Percentiles rank a stretch among this genome's conserved stretches.
Evolutionary conservation across 2,329 filamentous ascomycete species (phyloP).

Genomic region (Botrytis cinerea): DNA sequence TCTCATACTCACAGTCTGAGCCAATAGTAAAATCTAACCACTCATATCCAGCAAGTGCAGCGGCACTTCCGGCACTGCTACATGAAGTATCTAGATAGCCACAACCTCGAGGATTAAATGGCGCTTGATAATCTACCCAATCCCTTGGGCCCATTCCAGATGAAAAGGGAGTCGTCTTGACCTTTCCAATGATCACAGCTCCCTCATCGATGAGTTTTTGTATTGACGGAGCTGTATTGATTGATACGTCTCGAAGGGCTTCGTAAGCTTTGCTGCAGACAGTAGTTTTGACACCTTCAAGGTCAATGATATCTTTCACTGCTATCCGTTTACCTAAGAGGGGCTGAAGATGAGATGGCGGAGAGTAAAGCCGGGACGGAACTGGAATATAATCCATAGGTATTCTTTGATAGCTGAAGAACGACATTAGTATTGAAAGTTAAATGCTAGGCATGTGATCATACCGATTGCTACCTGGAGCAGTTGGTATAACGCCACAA

Average conservation of each 20-base stretch:
- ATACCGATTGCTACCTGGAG: not conserved
- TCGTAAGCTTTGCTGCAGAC: slow-evolving; percentile 60
- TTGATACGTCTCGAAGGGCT: slow-evolving; percentile 49
- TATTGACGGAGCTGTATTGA: slow-evolving; percentile 51
- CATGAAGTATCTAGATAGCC: slow-evolving; percentile 49
- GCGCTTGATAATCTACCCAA: slow-evolving; percentile 46
- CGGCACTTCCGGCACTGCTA: slow-evolving; percentile 50
- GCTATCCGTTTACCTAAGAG: slow-evolving; percentile 61
- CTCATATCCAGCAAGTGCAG: slow-evolving; percentile 46
- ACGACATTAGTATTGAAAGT: not conserved
- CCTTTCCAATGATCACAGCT: slow-evolving; percentile 56
- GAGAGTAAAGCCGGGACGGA: slow-evolving; percentile 11
- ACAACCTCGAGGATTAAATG: slow-evolving; percentile 49
- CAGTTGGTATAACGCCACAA: slow-evolving; percentile 5
- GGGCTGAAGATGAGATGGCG: slow-evolving; percentile 40
- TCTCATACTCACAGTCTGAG: slow-evolving; percentile 44
- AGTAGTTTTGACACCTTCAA: slow-evolving; percentile 56
- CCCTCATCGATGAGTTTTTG: slow-evolving; percentile 60
- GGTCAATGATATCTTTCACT: slow-evolving; percentile 63
- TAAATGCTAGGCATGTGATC: not conserved
- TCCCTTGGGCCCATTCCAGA: slow-evolving; percentile 43
- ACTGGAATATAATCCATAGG: not conserved
- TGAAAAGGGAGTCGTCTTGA: slow-evolving; percentile 51
- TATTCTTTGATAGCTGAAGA: slow-evolving; percentile 1
- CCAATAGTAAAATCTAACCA: slow-evolving; percentile 54